Conservation (phyloP, 345 rosid species). For the Eucalyptus regnans region DNA sequence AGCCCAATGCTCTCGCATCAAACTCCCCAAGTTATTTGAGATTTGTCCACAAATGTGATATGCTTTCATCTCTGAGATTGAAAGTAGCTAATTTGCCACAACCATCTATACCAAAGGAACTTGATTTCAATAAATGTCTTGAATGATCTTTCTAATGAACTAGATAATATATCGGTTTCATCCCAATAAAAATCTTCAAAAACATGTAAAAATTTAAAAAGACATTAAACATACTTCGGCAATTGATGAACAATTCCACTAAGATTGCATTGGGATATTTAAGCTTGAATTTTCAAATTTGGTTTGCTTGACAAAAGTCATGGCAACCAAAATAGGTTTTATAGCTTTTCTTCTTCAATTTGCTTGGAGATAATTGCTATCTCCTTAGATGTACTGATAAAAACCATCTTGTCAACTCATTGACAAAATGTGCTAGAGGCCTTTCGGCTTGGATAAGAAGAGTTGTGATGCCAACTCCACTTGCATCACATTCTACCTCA, state of each 20-base stretch:
- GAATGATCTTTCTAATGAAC: neutral
- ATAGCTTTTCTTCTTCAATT: neutral
- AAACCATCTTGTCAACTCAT: neutral
- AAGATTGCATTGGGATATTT: neutral
- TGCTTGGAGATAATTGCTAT: neutral
- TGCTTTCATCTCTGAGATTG: neutral
- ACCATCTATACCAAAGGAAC: neutral
- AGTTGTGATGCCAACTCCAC: neutral
- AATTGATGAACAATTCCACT: neutral
- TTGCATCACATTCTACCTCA: neutral
- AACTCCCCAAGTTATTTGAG: neutral
- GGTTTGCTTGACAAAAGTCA: neutral
- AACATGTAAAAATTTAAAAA: neutral
- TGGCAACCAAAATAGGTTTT: neutral
- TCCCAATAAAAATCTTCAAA: neutral
- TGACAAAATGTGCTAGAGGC: neutral
- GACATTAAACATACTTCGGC: neutral
- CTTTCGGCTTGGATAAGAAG: neutral
- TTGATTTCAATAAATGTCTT: neutral
- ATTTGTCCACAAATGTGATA: neutral
- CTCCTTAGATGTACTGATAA: neutral
- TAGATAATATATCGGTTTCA: neutral
- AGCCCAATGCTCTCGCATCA: neutral
- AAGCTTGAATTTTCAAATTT: neutral
- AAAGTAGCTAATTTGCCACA: neutral